Evolutionary conservation across 495 filamentous ascomycete genomes (phyloP).

Genomic region (Aspergillus wentii): DNA sequence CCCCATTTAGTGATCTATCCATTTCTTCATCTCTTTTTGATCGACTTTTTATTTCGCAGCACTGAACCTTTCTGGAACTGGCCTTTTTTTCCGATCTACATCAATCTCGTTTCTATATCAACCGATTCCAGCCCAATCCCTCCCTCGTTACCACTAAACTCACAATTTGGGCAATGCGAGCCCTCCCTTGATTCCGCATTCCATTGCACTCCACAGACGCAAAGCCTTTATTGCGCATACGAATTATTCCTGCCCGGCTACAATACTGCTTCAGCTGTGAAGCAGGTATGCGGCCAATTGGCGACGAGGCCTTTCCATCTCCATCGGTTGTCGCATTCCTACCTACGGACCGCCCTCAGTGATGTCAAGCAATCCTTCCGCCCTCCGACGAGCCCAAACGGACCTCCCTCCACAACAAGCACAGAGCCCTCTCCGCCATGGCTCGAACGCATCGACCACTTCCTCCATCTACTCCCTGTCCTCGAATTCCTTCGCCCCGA

Average conservation of each 20-base stretch:
- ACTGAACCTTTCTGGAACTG: no score
- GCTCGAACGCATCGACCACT: slow-evolving; percentile 71
- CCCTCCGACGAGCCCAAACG: slow-evolving; percentile 60
- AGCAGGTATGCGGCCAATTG: slow-evolving; percentile 43
- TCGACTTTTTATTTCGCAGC: slow-evolving; percentile 3
- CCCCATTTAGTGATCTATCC: slow-evolving; percentile 1
- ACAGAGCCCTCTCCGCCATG: slow-evolving; percentile 63
- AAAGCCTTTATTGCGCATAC: no score
- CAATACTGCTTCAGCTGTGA: slow-evolving; percentile 24
- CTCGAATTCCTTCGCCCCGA: slow-evolving; percentile 61
- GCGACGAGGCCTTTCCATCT: slow-evolving; percentile 16
- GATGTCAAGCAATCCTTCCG: slow-evolving; percentile 36
- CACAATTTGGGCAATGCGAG: slow-evolving; percentile 16
- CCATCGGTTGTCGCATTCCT: slow-evolving; percentile 27
- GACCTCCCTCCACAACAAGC: slow-evolving; percentile 52
- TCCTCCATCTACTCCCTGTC: slow-evolving; percentile 72
- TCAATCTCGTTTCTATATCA: slow-evolving; percentile 22
- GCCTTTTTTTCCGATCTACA: slow-evolving; percentile 9
- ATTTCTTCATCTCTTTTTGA: not conserved
- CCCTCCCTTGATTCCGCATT: slow-evolving; percentile 30
- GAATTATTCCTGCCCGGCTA: slow-evolving; percentile 1
- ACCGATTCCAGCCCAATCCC: slow-evolving; percentile 15
- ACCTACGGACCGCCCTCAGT: slow-evolving; percentile 21
- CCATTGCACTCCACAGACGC: slow-evolving; percentile 10
- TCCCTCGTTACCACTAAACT: slow-evolving; percentile 16